Base-by-base conservation (phyloP, 768 basidiomycete genomes). In the Cystofilobasidium macerans region DNA sequence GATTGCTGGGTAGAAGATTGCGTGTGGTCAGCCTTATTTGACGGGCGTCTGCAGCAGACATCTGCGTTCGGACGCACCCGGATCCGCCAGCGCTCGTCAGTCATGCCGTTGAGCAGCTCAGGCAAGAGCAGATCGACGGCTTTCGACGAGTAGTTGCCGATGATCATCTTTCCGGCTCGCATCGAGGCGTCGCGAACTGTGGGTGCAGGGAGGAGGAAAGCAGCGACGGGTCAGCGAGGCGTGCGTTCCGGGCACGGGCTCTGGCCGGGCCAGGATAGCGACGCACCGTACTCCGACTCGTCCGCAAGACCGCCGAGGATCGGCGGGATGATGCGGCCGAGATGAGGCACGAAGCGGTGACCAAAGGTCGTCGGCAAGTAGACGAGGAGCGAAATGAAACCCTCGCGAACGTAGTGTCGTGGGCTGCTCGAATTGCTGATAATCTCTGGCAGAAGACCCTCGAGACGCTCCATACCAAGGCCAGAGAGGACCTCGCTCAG, bases 101-200 rank as follows among this genome's bases (percentile, higher is more conserved):
- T 91, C 86, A 99, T 92, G 0, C 92, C 91, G 40, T 81, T 83
- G 75, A 98, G 92, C 43, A 98, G 83, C 75, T 97, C 92, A 0
- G 94, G 95, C 11, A 99, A 79, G 24, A 99, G 80, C 28, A 99
- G 79, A 69, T 98, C 94, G 64, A 98, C 89, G 7, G 94, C 94
- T 73, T 85, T 88, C 72, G 71, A 83, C 14, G 92, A 87, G 78
- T 98, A 97, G 75, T 93, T 95, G 66, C 85, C 86, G 70, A 99
- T 88, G 70, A 98, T 86, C 91, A 98, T 98, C 69, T 95, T 82
- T 65, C 94, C 93, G n/a, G 94, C 93, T 40, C 89, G 84, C 93
- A 98, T 97, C 6, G 94, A 92, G 14, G 94, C 93, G 69, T 98
- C 93, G 30, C 94, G 82, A 13, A 98, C 95, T 74, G 63, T 8